Evolutionary conservation across 441 rosid genomes (phyloP), one percentile per base, ranked within the genome.

Genomic region (Pelargonium citronellum): DNA sequence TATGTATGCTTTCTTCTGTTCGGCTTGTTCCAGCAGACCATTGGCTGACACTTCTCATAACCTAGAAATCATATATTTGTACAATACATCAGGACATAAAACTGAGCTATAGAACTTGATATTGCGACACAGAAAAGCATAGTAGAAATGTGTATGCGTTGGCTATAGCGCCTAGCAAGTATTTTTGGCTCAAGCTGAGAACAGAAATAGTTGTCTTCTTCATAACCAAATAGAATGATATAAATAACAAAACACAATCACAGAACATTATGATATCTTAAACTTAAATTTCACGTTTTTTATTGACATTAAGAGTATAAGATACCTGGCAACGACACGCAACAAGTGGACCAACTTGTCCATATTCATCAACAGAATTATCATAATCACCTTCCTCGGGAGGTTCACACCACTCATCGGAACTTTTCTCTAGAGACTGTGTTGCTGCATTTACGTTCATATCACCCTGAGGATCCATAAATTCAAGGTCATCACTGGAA

Each of bases 1-100:
- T 70, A 77, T 92, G 99, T 79, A 95, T 86, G 83, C 98, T 92
- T 75, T 92, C 97, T 82, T 95, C 98, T 60, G 82, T 76, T 86
- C 91, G 99, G 82, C 84, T 89, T 22, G 88, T 85, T 65, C 94
- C 94, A 5, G 86, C 89, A 4, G 94, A 89, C 94, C 94, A 89
- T 71, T 83, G 90, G 77, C 90, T 82, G 44, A 80, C 89, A 73
- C 94, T 89, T 83, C 94, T 83, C 60, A 87, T 83, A 44, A 84
- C 69, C 87, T 84, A 41, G 46, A 62, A 63, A 24, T 58, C 30
- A 58, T 58, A 58, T 58, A 58, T 58, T 7, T 10, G 1, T 57
- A 7, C 24, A 57, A 57, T 20, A 22, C 16, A 60, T 22, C 64
- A 22, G n/a, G 39, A 12, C 22, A 9, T 60, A 60, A 60, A 60